These are phyloP conservation scores for Carex scoparia DNA, from an alignment of 176 grass and related monocot genomes.

Conservation along the genomic window DNA sequence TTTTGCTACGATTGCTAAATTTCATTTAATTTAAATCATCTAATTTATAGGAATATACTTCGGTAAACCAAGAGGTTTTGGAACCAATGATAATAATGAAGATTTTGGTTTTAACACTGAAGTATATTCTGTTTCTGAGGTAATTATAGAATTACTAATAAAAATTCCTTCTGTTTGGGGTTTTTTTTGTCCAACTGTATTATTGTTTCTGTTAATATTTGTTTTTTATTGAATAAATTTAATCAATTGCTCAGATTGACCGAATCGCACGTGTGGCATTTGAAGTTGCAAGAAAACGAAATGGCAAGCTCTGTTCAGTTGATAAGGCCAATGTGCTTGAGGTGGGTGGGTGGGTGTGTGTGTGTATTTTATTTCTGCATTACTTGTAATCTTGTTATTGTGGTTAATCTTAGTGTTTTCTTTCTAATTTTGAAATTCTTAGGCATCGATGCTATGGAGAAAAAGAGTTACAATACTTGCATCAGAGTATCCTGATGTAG, in stretches of 20 bases:
- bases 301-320: conserved; percentile 70
- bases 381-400: conserved; percentile 3
- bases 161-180: background rate
- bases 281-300: conserved; percentile 82
- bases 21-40: background rate
- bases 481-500: conserved; percentile 69
- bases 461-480: conserved; percentile 59
- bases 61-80: conserved; percentile 90
- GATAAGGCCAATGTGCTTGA: conserved; percentile 96
- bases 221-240: background rate
- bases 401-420: background rate
- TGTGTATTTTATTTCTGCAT: conserved; percentile 24
- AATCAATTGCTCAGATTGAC: conserved; percentile 46
- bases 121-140: conserved; percentile 78
- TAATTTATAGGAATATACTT: conserved; percentile 36
- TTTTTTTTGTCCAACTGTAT: background rate
- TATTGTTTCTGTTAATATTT: conserved; percentile 14
- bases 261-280: conserved; percentile 75
- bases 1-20: background rate
- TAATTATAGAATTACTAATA: conserved; percentile 17
- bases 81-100: conserved; percentile 72
- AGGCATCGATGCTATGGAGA: conserved; percentile 98
- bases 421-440: conserved; percentile 12
- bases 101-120: conserved; percentile 89
- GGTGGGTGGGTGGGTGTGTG: conserved; percentile 49